Evolutionary conservation across 176 grass and related monocot genomes (phyloP), one percentile per base, ranked within the genome.

Genomic region (Carex kokanica): DNA sequence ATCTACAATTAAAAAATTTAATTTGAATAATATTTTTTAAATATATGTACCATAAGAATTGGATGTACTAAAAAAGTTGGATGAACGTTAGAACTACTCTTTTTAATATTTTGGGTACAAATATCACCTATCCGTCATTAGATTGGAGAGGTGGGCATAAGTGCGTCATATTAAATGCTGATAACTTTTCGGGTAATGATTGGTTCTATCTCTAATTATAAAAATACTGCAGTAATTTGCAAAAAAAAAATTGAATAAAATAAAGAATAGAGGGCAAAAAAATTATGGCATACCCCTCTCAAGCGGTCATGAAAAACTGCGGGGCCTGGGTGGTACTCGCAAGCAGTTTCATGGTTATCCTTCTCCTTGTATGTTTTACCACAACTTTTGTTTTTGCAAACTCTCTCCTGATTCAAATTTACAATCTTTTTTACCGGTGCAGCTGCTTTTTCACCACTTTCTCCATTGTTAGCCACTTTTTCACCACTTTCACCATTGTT

Each of bases 281-380:
- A 18, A 11, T 63, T 80, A 34, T 78, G 60, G n/a, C 87, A 64
- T 93, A 95, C 93, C 86, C 96, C 93, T 81, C 91, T 93, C 65
- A 89, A 82, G 71, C 93, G 91, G 80, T 99, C 96, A 84, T 93
- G 96, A 68, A 99, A 99, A 93, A 99, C 83, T 12, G 96, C 96
- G 40, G 96, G 96, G 16, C 96, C 96, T 29, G 96, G 93, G 75
- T 99, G 96, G 64, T 91, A 93, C 2, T 93, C 89, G 0, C 96
- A 99, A 41, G 96, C 96, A 53, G 75, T 53, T 64, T 99, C 96
- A 86, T 99, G 91, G 60, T 99, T 99, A 84, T 99, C 93, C 88
- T 90, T 99, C 86, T 98, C 96, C 80, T 95, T 99, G 51, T 91
- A 93, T 36, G 85, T 88, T 90, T 98, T 98, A 43, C 96, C 96